phyloP scores from a whole-genome alignment of 2,329 filamentous ascomycete species.

The Grosmannia serpens region DNA sequence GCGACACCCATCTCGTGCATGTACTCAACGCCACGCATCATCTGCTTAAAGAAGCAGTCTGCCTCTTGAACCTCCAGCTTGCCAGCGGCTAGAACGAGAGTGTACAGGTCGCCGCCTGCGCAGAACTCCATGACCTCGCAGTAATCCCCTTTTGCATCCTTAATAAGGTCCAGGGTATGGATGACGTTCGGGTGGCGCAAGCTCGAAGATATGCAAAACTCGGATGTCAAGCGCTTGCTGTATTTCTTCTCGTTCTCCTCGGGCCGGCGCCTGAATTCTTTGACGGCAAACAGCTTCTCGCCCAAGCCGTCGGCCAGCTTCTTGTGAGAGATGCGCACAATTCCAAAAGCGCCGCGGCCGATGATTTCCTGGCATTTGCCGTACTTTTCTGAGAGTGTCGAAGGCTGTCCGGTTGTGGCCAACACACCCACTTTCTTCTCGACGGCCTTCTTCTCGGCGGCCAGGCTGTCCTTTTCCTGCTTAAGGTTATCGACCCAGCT shows the following conservation, averaged over 20 bases:
- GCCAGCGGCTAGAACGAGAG: slow-evolving; percentile 76
- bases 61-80: slow-evolving; percentile 89
- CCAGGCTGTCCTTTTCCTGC: slow-evolving; percentile 69
- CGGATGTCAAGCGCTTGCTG: slow-evolving; percentile 90
- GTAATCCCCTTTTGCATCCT: slow-evolving; percentile 94
- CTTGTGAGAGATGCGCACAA: slow-evolving; percentile 96
- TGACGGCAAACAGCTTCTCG: slow-evolving; percentile 93
- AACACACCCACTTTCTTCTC: slow-evolving; percentile 7
- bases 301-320: slow-evolving; percentile 66
- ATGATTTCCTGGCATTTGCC: slow-evolving; percentile 97
- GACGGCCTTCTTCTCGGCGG: slow-evolving; percentile 47
- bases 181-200: slow-evolving; percentile 96
- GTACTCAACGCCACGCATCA: slow-evolving; percentile 98
- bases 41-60: slow-evolving; percentile 97
- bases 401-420: slow-evolving; percentile 20
- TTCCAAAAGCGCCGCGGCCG: slow-evolving; percentile 90
- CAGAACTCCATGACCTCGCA: slow-evolving; percentile 99
- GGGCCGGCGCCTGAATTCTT: slow-evolving; percentile 89
- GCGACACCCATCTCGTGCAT: slow-evolving; percentile 99
- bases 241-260: slow-evolving; percentile 96
- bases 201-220: slow-evolving; percentile 97
- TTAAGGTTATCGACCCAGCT: slow-evolving; percentile 93
- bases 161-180: slow-evolving; percentile 87
- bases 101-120: slow-evolving; percentile 91
- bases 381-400: slow-evolving; percentile 84